These are phyloP conservation scores for Poa annua DNA, from an alignment of 176 grass and related monocot genomes.

Conservation along the genomic window DNA sequence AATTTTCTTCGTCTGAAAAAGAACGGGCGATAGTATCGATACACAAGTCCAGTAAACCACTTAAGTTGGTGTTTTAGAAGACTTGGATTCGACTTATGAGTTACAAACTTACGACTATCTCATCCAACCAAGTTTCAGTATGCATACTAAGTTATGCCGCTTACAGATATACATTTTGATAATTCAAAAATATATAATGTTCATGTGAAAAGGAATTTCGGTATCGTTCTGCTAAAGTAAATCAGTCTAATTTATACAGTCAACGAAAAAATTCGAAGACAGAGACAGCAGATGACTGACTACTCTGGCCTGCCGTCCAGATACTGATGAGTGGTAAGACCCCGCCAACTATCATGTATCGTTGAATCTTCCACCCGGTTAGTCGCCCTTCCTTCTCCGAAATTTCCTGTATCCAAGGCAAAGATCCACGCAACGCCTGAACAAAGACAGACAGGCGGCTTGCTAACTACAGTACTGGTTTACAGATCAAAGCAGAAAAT, in stretches of 20 bases:
- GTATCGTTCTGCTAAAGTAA: neutral
- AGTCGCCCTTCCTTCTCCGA: neutral
- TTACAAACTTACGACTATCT: neutral
- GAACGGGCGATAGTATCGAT: neutral
- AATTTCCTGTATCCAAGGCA: neutral
- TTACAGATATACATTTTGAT: neutral
- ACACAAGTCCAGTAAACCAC: neutral
- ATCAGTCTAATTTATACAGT: neutral
- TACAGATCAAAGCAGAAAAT: conserved; percentile 8
- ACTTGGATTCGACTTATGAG: neutral
- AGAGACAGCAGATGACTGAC: neutral
- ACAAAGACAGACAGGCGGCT: neutral
- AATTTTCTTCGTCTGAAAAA: neutral
- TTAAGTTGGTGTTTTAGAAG: neutral
- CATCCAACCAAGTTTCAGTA: neutral
- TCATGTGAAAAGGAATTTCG: neutral
- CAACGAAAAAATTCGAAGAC: neutral
- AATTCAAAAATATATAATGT: neutral
- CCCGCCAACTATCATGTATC: neutral
- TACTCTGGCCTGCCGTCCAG: neutral
- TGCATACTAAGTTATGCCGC: neutral
- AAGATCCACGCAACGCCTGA: neutral
- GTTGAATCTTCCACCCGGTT: neutral
- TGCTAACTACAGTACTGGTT: neutral
- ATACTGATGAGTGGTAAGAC: neutral